A percentile compares a stretch with the other conserved stretches of the same genome.
phyloP scores from a whole-genome alignment of 2,329 filamentous ascomycete species.

The Mycocentrospora acerina region DNA sequence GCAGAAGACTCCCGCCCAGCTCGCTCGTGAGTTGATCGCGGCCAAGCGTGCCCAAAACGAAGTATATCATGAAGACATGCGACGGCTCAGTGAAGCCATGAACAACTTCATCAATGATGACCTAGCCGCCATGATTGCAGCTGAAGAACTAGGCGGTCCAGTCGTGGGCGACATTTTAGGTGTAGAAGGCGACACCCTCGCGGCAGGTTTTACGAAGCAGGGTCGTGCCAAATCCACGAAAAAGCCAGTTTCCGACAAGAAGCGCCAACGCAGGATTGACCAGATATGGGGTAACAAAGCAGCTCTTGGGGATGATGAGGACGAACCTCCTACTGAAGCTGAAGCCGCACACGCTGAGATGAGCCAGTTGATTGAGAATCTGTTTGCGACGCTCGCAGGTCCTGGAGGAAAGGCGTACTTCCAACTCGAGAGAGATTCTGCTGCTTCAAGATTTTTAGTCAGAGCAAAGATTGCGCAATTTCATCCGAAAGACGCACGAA shows the following conservation, averaged over 20 bases:
- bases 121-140: slow-evolving; percentile 74
- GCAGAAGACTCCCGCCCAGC: slow-evolving; percentile 61
- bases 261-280: slow-evolving; percentile 54
- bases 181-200: slow-evolving; percentile 57
- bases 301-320: slow-evolving; percentile 20
- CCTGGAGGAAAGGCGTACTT: slow-evolving; percentile 49
- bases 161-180: slow-evolving; percentile 75
- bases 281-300: slow-evolving; percentile 48
- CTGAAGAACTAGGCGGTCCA: slow-evolving; percentile 80
- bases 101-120: slow-evolving; percentile 70
- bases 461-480: slow-evolving; percentile 59
- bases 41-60: slow-evolving; percentile 62
- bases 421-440: slow-evolving; percentile 52
- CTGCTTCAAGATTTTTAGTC: slow-evolving; percentile 55
- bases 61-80: slow-evolving; percentile 62
- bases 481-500: slow-evolving; percentile 55
- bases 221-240: slow-evolving; percentile 49
- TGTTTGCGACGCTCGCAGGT: slow-evolving; percentile 46
- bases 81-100: slow-evolving; percentile 63
- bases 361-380: slow-evolving; percentile 48
- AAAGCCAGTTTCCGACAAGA: slow-evolving; percentile 32
- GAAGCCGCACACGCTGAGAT: slow-evolving; percentile 53
- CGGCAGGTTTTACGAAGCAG: slow-evolving; percentile 56
- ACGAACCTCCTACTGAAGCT: slow-evolving; percentile 44
- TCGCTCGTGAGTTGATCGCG: slow-evolving; percentile 63